Evolutionary conservation across 2,329 filamentous ascomycete genomes (phyloP).

Genomic region (Microcyclospora pomicola): DNA sequence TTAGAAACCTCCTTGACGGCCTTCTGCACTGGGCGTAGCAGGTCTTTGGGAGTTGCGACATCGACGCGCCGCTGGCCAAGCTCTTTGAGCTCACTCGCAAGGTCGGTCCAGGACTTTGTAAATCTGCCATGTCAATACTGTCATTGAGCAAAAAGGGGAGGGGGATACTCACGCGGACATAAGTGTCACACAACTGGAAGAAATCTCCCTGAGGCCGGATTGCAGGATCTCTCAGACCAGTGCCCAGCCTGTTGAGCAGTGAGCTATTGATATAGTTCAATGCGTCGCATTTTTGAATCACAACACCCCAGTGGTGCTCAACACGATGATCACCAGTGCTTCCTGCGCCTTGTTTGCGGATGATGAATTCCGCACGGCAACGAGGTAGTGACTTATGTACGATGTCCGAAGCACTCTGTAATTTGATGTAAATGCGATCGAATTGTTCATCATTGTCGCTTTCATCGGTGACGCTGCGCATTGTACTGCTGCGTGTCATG

Average conservation of each 20-base stretch:
- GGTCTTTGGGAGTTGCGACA: slow-evolving; percentile 53
- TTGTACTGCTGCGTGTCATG: slow-evolving; percentile 33
- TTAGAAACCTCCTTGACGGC: slow-evolving; percentile 68
- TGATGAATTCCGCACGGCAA: slow-evolving; percentile 52
- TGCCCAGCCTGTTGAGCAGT: slow-evolving; percentile 57
- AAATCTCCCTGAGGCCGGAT: slow-evolving; percentile 51
- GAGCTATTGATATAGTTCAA: slow-evolving; percentile 61
- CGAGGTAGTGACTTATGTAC: slow-evolving; percentile 58
- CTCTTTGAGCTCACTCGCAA: slow-evolving; percentile 47
- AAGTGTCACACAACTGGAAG: slow-evolving; percentile 60
- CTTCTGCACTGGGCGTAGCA: slow-evolving; percentile 69
- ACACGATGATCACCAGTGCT: slow-evolving; percentile 23
- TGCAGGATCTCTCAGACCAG: slow-evolving; percentile 71
- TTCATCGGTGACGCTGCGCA: slow-evolving; percentile 44
- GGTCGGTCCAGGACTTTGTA: slow-evolving; percentile 48
- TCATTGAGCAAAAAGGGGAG: background rate
- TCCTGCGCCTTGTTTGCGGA: slow-evolving; percentile 50
- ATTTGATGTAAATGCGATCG: slow-evolving; percentile 65
- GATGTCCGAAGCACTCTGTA: slow-evolving; percentile 60
- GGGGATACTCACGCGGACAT: slow-evolving; percentile 39
- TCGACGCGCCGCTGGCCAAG: slow-evolving; percentile 19
- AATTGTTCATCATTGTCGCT: slow-evolving; percentile 70
- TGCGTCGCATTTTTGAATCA: slow-evolving; percentile 57
- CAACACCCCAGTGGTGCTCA: slow-evolving; percentile 50
- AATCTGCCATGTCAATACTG: slow-evolving; percentile 19